A percentile compares a stretch with the other conserved stretches of the same genome.
Conservation (phyloP, 1,284 basidiomycete genomes). For the Ustilago trichophora region DNA sequence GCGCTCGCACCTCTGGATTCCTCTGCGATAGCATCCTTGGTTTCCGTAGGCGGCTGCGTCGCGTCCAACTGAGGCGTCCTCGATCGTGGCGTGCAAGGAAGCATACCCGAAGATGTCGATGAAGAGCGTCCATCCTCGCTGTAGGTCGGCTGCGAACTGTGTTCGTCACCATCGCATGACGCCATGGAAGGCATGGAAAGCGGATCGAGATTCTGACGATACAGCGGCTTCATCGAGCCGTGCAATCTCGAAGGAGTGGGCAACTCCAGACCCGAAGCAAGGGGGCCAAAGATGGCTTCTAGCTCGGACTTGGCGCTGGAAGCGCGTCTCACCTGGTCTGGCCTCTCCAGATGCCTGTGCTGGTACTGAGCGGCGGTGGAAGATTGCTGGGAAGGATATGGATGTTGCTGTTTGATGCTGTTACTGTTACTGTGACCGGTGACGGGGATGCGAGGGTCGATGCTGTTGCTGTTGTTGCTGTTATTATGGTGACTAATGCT, state of each 20-base stretch:
- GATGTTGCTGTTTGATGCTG: conserved; percentile 7
- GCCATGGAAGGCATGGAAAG: conserved; percentile 1
- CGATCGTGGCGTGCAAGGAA: conserved; percentile 9
- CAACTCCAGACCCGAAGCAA: conserved; percentile 21
- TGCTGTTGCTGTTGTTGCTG: conserved; percentile 9
- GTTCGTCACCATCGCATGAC: background rate
- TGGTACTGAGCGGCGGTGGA: no score
- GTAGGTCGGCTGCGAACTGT: conserved; percentile 4
- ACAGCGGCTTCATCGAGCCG: conserved; percentile 17
- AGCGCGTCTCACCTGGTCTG: no score
- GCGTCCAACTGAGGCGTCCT: conserved; percentile 7
- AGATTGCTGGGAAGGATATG: no score
- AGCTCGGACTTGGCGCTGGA: conserved; percentile 25
- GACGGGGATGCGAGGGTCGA: background rate
- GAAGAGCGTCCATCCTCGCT: conserved; percentile 24
- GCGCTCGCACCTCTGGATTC: no score
- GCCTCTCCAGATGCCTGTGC: no score
- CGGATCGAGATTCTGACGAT: conserved; percentile 21
- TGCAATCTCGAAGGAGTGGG: background rate
- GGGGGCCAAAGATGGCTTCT: conserved; percentile 21
- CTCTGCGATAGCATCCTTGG: background rate
- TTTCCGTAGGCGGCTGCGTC: background rate
- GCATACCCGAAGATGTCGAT: background rate
- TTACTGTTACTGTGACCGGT: background rate
- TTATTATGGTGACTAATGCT: background rate